These are phyloP conservation scores for Chamaecrista fasciculata DNA, from an alignment of 306 rosid species.

Conservation along the genomic window DNA sequence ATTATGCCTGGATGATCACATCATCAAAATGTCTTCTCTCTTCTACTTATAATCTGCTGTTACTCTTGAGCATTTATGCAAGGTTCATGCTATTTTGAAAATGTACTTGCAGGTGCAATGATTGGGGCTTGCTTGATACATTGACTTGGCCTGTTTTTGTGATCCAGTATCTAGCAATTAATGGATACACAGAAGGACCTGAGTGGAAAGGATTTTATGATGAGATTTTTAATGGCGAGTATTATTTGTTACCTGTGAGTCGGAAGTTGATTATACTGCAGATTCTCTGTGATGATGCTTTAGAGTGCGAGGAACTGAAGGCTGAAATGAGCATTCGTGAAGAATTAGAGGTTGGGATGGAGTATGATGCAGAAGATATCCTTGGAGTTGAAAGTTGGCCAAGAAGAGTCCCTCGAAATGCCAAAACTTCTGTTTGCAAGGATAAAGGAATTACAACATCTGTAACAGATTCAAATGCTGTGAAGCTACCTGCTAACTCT, in stretches of 20 bases:
- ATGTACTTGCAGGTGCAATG: slow-evolving; percentile 57
- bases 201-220: slow-evolving; percentile 71
- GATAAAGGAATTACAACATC: slow-evolving; percentile 54
- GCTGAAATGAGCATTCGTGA: slow-evolving; percentile 76
- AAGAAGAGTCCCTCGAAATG: slow-evolving; percentile 68
- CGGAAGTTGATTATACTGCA: slow-evolving; percentile 79
- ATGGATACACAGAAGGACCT: slow-evolving; percentile 56
- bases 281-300: slow-evolving; percentile 73
- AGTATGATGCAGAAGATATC: slow-evolving; percentile 62
- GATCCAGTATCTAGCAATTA: slow-evolving; percentile 63
- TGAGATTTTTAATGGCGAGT: slow-evolving; percentile 61
- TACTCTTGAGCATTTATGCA: background rate
- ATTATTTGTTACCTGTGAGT: slow-evolving; percentile 63
- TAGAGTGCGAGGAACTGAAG: slow-evolving; percentile 67
- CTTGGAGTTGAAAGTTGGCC: slow-evolving; percentile 55
- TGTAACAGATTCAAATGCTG: slow-evolving; percentile 38
- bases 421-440: slow-evolving; percentile 65
- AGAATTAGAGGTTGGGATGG: slow-evolving; percentile 72
- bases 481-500: slow-evolving; percentile 39
- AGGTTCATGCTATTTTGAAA: background rate
- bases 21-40: background rate
- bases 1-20: background rate
- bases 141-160: slow-evolving; percentile 89
- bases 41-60: too few relatives aligned
- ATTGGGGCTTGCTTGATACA: slow-evolving; percentile 84